phyloP scores from a whole-genome alignment of 164 flowering plant species.

The Pachysandra terminalis region DNA sequence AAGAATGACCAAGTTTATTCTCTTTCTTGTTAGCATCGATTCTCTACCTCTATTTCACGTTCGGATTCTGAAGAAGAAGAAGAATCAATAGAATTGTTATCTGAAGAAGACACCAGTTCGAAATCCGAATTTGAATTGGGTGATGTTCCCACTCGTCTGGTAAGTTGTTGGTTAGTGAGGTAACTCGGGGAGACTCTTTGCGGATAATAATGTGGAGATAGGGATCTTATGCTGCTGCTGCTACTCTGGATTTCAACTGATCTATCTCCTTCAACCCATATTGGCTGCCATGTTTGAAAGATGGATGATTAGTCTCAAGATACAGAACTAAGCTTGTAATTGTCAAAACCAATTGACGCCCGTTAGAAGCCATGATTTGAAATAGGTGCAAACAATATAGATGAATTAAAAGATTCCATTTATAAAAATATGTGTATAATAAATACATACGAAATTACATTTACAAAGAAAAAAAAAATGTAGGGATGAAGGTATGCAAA shows the following conservation, averaged over 20 bases:
- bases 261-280: slow-evolving; percentile 53
- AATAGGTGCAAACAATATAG: no score
- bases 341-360: no score
- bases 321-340: not conserved
- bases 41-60: slow-evolving; percentile 34
- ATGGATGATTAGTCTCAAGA: not conserved
- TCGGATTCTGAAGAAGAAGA: slow-evolving; percentile 40
- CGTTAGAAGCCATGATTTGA: no score
- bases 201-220: slow-evolving; percentile 40
- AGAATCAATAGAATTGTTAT: slow-evolving; percentile 18
- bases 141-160: slow-evolving; percentile 14
- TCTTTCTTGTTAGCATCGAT: slow-evolving; percentile 30
- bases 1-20: not conserved
- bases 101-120: slow-evolving; percentile 24
- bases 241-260: slow-evolving; percentile 35
- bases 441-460: no score
- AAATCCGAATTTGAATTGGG: slow-evolving; percentile 21
- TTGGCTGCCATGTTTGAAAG: slow-evolving; percentile 47
- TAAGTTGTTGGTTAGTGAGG: slow-evolving; percentile 21
- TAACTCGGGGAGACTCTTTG: slow-evolving; percentile 44
- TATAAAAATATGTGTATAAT: no score
- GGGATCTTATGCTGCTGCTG: slow-evolving; percentile 26
- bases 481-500: no score
- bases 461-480: no score
- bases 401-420: no score